Percentiles rank a stretch among this genome's conserved stretches.
phyloP scores from a whole-genome alignment of 176 grass and related monocot species.

The Oryza officinalis region DNA sequence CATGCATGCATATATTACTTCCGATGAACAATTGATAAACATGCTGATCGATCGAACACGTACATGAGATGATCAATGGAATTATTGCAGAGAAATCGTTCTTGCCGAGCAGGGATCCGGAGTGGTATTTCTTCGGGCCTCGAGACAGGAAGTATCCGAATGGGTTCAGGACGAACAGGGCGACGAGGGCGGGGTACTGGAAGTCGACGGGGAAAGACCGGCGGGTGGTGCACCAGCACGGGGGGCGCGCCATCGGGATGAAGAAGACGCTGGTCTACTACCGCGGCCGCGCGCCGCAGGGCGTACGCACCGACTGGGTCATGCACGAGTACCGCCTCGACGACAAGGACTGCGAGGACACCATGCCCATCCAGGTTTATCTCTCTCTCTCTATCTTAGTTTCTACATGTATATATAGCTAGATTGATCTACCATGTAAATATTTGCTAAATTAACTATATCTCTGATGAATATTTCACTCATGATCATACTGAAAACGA shows the following conservation, averaged over 20 bases:
- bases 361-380: slow-evolving; percentile 76
- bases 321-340: slow-evolving; percentile 99
- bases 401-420: neutral
- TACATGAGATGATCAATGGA: neutral
- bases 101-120: slow-evolving; percentile 91
- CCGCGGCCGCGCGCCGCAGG: slow-evolving; percentile 89
- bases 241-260: slow-evolving; percentile 79
- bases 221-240: slow-evolving; percentile 59
- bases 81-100: slow-evolving; percentile 85
- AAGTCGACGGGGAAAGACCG: slow-evolving; percentile 98
- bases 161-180: slow-evolving; percentile 92
- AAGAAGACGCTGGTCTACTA: slow-evolving; percentile 99
- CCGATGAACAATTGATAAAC: neutral
- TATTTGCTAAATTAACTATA: no score
- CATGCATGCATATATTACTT: neutral
- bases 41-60: neutral
- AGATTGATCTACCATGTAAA: no score
- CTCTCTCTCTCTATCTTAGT: no score
- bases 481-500: neutral
- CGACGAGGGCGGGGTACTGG: slow-evolving; percentile 91
- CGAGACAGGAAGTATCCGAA: slow-evolving; percentile 88
- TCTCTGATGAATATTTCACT: neutral
- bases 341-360: slow-evolving; percentile 90
- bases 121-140: slow-evolving; percentile 99
- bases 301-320: slow-evolving; percentile 91